These are phyloP conservation scores for Cryoendolithus antarcticus DNA, from an alignment of 2,329 filamentous ascomycete species.

Conservation along the genomic window DNA sequence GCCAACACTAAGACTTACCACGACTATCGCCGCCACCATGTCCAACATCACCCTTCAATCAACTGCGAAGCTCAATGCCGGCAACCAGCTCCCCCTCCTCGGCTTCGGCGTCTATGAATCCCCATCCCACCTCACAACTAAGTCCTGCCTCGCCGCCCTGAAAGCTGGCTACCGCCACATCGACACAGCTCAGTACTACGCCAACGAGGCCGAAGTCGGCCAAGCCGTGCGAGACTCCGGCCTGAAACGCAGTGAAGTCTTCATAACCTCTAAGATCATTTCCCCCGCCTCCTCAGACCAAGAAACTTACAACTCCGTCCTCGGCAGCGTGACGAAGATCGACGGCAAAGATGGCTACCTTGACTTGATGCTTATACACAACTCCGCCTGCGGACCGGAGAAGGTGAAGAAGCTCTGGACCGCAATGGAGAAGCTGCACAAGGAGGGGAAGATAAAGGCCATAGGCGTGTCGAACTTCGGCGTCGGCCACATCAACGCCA, in stretches of 20 bases:
- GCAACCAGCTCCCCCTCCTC: constrained; percentile 48
- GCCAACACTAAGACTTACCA: background rate
- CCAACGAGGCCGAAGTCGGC: constrained; percentile 56
- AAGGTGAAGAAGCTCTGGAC: constrained; percentile 52
- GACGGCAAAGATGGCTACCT: constrained; percentile 49
- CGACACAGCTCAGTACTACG: constrained; percentile 58
- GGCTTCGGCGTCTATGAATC: constrained; percentile 57
- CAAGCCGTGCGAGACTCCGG: constrained; percentile 47
- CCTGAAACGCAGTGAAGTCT: constrained; percentile 47
- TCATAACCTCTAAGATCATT: constrained; percentile 60
- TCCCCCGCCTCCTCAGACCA: constrained; percentile 41
- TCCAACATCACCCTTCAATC: constrained; percentile 34
- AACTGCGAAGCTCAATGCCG: constrained; percentile 38
- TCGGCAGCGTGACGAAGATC: constrained; percentile 53
- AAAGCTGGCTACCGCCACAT: constrained; percentile 50
- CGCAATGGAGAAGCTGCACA: constrained; percentile 49
- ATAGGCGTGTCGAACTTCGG: constrained; percentile 67
- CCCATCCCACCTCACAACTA: constrained; percentile 32
- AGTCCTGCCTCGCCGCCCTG: constrained; percentile 48
- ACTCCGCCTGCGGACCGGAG: constrained; percentile 42
- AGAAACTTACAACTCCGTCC: constrained; percentile 44
- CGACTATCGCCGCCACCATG: constrained; percentile 6
- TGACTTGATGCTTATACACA: constrained; percentile 61
- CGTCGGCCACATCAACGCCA: constrained; percentile 54
- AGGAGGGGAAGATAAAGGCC: constrained; percentile 47